Percentiles rank a stretch among this genome's conserved stretches.
phyloP scores from a whole-genome alignment of 2,329 filamentous ascomycete species.

The Aspergillus eucalypticola region DNA sequence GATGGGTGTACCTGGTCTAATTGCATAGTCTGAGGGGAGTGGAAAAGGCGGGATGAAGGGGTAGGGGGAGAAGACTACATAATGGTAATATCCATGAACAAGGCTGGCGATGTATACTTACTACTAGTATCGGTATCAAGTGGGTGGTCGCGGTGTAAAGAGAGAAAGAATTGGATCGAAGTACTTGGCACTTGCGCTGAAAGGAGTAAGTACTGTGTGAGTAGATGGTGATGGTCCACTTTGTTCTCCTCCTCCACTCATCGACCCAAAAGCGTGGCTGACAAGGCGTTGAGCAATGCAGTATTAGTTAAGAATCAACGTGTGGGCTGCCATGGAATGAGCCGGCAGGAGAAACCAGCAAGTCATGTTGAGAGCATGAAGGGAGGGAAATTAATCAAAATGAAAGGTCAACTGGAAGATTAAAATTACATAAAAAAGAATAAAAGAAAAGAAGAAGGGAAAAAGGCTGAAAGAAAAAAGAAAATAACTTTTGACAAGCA shows the following conservation, averaged over 20 bases:
- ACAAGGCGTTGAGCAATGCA: neutral
- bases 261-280: neutral
- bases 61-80: no score
- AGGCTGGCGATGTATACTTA: no score
- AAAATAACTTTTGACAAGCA: neutral
- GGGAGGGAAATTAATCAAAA: no score
- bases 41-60: no score
- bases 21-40: neutral
- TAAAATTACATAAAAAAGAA: neutral
- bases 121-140: no score
- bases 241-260: no score
- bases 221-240: neutral
- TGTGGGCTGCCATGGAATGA: neutral
- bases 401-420: no score
- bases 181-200: no score
- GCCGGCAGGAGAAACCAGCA: neutral
- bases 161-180: no score
- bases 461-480: neutral
- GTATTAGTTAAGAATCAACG: neutral
- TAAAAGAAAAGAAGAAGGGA: neutral
- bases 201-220: neutral
- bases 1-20: neutral
- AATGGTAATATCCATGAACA: no score
- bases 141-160: no score
- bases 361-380: neutral